A percentile compares a stretch with the other conserved stretches of the same genome.
These are phyloP conservation scores for Microdochium trichocladiopsis DNA, from an alignment of 2,329 filamentous ascomycete species.

Conservation along the genomic window DNA sequence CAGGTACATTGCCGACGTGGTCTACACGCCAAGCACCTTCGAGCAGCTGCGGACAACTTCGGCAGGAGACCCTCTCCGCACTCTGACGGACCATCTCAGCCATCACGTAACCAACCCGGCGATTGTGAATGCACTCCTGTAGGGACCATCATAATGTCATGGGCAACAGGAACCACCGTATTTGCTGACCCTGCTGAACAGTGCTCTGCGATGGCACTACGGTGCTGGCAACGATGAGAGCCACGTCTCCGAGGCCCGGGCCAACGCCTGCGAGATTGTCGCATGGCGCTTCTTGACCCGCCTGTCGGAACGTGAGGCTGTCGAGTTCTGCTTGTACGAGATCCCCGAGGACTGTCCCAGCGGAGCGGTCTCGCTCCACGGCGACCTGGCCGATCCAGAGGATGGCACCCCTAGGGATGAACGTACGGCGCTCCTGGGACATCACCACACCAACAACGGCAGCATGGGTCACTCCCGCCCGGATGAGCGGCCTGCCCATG, in stretches of 20 bases:
- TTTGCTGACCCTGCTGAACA: conserved; percentile 21
- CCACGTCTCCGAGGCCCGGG: conserved; percentile 60
- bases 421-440: conserved; percentile 35
- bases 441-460: conserved; percentile 11
- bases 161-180: not conserved
- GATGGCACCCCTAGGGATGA: conserved; percentile 39
- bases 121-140: conserved; percentile 69
- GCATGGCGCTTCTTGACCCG: conserved; percentile 71
- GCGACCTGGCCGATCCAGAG: conserved; percentile 11
- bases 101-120: conserved; percentile 58
- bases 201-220: conserved; percentile 71
- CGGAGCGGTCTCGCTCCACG: conserved; percentile 3
- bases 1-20: conserved; percentile 56
- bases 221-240: conserved; percentile 55
- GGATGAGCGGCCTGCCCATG: conserved; percentile 15
- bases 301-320: conserved; percentile 64
- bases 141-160: conserved; percentile 23
- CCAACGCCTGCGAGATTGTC: conserved; percentile 71
- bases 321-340: conserved; percentile 69
- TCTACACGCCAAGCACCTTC: conserved; percentile 61
- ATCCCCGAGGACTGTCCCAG: conserved; percentile 41
- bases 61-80: conserved; percentile 49
- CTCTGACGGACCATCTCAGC: conserved; percentile 58
- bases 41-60: conserved; percentile 65
- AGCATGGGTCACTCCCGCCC: conserved; percentile 7